A percentile compares a stretch with the other conserved stretches of the same genome.
These are phyloP conservation scores for Cylindrotheca fusiformis DNA, from an alignment of 108 stramenopile genomes.

Conservation along the genomic window DNA sequence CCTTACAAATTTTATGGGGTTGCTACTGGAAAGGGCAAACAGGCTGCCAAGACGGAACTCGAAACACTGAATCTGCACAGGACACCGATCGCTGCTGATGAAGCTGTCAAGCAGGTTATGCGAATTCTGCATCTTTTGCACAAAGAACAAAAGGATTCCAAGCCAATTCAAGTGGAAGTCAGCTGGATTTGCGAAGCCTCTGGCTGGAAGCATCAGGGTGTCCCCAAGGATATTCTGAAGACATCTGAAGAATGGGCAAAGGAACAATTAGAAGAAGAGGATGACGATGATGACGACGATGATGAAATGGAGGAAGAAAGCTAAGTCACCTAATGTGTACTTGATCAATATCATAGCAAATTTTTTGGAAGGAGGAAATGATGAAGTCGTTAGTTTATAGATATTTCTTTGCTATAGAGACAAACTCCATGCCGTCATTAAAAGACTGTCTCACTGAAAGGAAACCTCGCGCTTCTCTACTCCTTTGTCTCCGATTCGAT, in stretches of 20 bases:
- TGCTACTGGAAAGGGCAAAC: constrained; percentile 96
- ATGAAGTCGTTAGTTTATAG: no score
- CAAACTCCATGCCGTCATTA: no score
- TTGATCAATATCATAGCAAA: not conserved
- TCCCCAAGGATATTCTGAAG: constrained; percentile 82
- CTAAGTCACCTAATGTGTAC: no score
- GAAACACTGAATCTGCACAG: constrained; percentile 93
- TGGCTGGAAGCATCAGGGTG: constrained; percentile 82
- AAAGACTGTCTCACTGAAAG: no score
- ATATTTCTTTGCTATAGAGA: no score
- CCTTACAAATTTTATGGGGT: constrained; percentile 90
- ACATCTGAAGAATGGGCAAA: constrained; percentile 83
- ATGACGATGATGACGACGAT: constrained; percentile 79
- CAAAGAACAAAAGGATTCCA: constrained; percentile 85
- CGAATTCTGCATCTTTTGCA: constrained; percentile 91
- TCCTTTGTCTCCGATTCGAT: constrained; percentile 9
- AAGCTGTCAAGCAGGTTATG: constrained; percentile 95
- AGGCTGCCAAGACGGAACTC: constrained; percentile 98
- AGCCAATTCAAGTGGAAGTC: constrained; percentile 97
- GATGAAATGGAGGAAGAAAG: constrained; percentile 69
- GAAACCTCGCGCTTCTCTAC: no score
- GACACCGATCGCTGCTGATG: constrained; percentile 36
- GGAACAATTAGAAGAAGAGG: constrained; percentile 87
- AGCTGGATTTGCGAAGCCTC: constrained; percentile 92
- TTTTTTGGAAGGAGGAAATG: no score